These are phyloP conservation scores for Passiflora organensis DNA, from an alignment of 345 rosid species.

Conservation along the genomic window DNA sequence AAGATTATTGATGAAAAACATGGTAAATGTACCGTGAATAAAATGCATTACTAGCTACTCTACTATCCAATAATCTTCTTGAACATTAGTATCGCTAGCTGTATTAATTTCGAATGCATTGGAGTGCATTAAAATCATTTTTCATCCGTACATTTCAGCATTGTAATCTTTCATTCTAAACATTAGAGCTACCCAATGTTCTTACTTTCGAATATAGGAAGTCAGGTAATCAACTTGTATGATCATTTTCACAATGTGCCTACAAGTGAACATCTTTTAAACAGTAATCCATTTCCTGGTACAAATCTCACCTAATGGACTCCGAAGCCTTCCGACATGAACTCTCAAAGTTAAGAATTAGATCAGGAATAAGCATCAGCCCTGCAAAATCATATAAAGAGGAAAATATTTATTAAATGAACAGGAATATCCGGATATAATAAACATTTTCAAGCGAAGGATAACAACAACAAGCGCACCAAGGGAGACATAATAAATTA, in stretches of 20 bases:
- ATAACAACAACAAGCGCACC: neutral
- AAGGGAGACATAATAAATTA: neutral
- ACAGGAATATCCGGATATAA: neutral
- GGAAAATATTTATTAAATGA: neutral
- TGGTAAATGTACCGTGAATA: neutral
- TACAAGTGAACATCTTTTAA: no score
- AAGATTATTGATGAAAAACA: slow-evolving; percentile 5
- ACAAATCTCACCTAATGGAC: slow-evolving; percentile 70
- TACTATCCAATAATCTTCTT: neutral
- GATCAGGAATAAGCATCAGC: slow-evolving; percentile 74
- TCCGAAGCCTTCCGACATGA: slow-evolving; percentile 77
- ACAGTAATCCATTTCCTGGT: no score
- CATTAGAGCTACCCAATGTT: no score
- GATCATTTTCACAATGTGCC: no score
- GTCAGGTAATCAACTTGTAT: no score
- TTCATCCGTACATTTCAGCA: no score
- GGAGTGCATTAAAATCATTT: no score
- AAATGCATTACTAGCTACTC: neutral
- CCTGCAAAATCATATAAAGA: slow-evolving; percentile 43
- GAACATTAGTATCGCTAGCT: neutral
- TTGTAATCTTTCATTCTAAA: no score
- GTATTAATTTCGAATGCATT: no score
- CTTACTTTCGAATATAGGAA: no score
- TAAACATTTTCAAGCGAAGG: neutral
- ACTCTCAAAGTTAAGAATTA: slow-evolving; percentile 74